Conservation (phyloP, 805 yeast genomes). For the Komagataella mondaviorum region DNA sequence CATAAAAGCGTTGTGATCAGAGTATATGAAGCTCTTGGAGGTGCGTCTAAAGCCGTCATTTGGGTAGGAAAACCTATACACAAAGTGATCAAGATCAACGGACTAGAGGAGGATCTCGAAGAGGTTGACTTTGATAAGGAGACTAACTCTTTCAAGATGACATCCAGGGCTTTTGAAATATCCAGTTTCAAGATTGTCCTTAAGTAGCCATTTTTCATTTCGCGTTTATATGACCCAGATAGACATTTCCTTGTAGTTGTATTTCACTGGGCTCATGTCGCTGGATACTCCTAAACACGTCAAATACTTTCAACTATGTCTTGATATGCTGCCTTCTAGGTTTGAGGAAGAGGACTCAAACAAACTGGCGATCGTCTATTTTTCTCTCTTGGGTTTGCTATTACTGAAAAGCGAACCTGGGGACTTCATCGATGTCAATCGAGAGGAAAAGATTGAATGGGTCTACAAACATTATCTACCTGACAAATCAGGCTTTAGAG, state of each 20-base stretch:
- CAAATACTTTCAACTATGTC: conserved; percentile 14
- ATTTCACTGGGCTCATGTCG: background rate
- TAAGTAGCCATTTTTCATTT: background rate
- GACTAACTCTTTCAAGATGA: conserved; percentile 18
- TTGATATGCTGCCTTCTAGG: conserved; percentile 23
- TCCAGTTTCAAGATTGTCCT: conserved; percentile 44
- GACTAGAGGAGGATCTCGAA: conserved; percentile 39
- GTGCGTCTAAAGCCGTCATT: conserved; percentile 42
- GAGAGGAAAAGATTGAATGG: conserved; percentile 21
- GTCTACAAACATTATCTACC: conserved; percentile 34
- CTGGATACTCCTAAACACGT: conserved; percentile 12
- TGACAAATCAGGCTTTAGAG: conserved; percentile 37
- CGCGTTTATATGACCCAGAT: background rate
- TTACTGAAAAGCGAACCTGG: conserved; percentile 19
- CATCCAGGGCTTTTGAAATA: conserved; percentile 67
- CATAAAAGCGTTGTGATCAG: conserved; percentile 48
- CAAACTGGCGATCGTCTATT: conserved; percentile 55
- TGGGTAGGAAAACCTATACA: conserved; percentile 29
- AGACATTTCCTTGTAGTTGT: background rate
- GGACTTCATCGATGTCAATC: conserved; percentile 15
- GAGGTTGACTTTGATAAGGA: conserved; percentile 19
- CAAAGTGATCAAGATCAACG: conserved; percentile 40
- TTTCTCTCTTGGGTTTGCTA: conserved; percentile 50
- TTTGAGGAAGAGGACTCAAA: conserved; percentile 60
- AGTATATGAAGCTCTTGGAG: conserved; percentile 83